Evolutionary conservation across 2,329 filamentous ascomycete genomes (phyloP).

Genomic region (Capronia americana): DNA sequence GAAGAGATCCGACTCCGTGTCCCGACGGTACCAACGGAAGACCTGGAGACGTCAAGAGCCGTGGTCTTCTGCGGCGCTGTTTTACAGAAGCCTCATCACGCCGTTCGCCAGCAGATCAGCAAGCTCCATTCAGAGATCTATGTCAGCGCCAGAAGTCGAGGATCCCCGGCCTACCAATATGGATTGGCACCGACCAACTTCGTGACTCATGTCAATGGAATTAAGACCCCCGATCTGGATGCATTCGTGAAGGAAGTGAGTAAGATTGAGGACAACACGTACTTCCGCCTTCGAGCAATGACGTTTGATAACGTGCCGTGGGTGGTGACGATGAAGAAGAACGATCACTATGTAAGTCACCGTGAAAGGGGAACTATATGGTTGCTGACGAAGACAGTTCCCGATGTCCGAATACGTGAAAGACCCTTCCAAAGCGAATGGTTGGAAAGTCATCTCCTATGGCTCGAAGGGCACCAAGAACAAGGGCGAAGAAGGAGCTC

Average conservation of each 20-base stretch:
- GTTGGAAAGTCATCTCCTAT: slow-evolving; percentile 65
- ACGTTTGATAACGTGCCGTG: slow-evolving; percentile 98
- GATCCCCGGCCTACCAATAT: slow-evolving; percentile 86
- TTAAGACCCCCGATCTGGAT: slow-evolving; percentile 80
- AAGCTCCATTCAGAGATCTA: slow-evolving; percentile 97
- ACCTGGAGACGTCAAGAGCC: slow-evolving; percentile 89
- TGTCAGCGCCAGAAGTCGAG: slow-evolving; percentile 83
- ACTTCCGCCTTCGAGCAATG: slow-evolving; percentile 96
- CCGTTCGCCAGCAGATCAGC: slow-evolving; percentile 94
- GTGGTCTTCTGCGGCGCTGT: slow-evolving; percentile 95
- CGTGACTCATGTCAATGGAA: slow-evolving; percentile 92
- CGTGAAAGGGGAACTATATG: slow-evolving; percentile 1
- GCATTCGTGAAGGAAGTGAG: slow-evolving; percentile 80
- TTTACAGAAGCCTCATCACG: slow-evolving; percentile 90
- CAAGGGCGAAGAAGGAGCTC: slow-evolving; percentile 47
- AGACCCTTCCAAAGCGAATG: slow-evolving; percentile 57
- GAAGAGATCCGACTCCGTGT: slow-evolving; percentile 78
- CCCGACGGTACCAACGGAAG: slow-evolving; percentile 83
- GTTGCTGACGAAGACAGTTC: slow-evolving; percentile 53
- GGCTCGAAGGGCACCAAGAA: slow-evolving; percentile 51
- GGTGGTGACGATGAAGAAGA: slow-evolving; percentile 99
- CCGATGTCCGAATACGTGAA: slow-evolving; percentile 71
- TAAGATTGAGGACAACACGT: slow-evolving; percentile 93
- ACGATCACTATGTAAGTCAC: slow-evolving; percentile 79
- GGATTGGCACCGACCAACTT: slow-evolving; percentile 96